Evolutionary conservation across 805 yeast species (phyloP).

Genomic region (Hanseniaspora occidentalis): DNA sequence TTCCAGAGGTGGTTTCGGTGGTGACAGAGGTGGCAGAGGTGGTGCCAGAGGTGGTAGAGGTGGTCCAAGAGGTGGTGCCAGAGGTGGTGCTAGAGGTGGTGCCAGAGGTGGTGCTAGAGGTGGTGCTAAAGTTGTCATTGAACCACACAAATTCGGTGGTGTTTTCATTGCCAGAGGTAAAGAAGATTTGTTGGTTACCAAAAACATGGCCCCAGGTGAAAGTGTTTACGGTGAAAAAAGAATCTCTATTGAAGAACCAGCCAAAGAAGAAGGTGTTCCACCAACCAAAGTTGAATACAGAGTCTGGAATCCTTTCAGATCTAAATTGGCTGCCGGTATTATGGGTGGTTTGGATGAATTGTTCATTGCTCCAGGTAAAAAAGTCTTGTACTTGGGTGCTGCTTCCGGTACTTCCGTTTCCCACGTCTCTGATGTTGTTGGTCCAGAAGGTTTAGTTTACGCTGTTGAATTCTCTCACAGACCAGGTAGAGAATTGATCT

Average conservation of each 20-base stretch:
- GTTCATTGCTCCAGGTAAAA: slow-evolving; percentile 95
- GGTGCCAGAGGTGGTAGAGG: slow-evolving; percentile 45
- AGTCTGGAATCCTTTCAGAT: slow-evolving; percentile 99
- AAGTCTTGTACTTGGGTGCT: slow-evolving; percentile 95
- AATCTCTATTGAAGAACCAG: slow-evolving; percentile 85
- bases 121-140: slow-evolving; percentile 93
- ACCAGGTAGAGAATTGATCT: slow-evolving; percentile 98
- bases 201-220: slow-evolving; percentile 96
- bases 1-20: slow-evolving; percentile 36
- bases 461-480: slow-evolving; percentile 99
- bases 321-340: slow-evolving; percentile 98
- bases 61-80: slow-evolving; percentile 43
- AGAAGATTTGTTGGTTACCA: slow-evolving; percentile 95
- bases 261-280: slow-evolving; percentile 75
- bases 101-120: slow-evolving; percentile 74
- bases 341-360: slow-evolving; percentile 99
- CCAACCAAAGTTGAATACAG: slow-evolving; percentile 96
- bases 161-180: slow-evolving; percentile 99
- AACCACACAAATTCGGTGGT: slow-evolving; percentile 98
- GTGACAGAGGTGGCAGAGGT: slow-evolving; percentile 36
- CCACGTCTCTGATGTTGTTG: slow-evolving; percentile 96
- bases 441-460: slow-evolving; percentile 97
- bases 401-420: slow-evolving; percentile 99
- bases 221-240: slow-evolving; percentile 98
- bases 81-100: slow-evolving; percentile 54